These are phyloP conservation scores for Fusarium poae DNA, from an alignment of 2,329 filamentous ascomycete genomes.

Conservation along the genomic window DNA sequence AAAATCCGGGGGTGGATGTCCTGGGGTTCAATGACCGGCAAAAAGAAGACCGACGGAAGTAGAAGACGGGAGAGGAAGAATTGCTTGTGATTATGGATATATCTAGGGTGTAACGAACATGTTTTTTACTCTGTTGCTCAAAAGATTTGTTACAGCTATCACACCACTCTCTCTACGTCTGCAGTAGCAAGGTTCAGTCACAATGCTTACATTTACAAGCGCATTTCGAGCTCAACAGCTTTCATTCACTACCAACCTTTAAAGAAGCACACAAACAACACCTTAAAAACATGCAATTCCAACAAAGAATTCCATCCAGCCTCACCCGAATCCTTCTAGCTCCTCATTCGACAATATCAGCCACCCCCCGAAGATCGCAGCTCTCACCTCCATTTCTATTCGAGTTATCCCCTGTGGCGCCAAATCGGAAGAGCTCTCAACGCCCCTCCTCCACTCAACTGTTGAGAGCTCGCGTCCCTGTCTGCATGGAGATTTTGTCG, in stretches of 20 bases:
- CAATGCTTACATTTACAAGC: constrained; percentile 12
- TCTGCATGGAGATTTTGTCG: constrained; percentile 27
- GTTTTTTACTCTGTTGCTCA: background rate
- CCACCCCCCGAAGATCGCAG: constrained; percentile 29
- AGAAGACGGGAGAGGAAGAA: background rate
- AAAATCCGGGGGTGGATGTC: constrained; percentile 39
- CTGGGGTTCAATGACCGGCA: constrained; percentile 29
- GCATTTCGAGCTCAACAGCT: constrained; percentile 9
- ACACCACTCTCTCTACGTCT: background rate
- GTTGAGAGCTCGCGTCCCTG: constrained; percentile 40
- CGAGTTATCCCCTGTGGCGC: constrained; percentile 21
- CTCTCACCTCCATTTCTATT: constrained; percentile 28
- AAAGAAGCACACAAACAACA: constrained; percentile 1
- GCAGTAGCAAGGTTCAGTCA: background rate
- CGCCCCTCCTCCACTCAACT: constrained; percentile 39
- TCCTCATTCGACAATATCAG: constrained; percentile 20
- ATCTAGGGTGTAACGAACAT: background rate
- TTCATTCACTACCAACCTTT: background rate
- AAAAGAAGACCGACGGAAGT: constrained; percentile 25
- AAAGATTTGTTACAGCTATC: background rate
- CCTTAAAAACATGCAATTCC: constrained; percentile 11
- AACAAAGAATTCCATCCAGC: background rate
- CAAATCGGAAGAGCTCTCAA: constrained; percentile 37
- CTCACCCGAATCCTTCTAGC: constrained; percentile 7
- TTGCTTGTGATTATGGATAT: constrained; percentile 31